Base-by-base conservation (phyloP, 2,329 filamentous ascomycete species). In the Aspergillus neoniger region DNA sequence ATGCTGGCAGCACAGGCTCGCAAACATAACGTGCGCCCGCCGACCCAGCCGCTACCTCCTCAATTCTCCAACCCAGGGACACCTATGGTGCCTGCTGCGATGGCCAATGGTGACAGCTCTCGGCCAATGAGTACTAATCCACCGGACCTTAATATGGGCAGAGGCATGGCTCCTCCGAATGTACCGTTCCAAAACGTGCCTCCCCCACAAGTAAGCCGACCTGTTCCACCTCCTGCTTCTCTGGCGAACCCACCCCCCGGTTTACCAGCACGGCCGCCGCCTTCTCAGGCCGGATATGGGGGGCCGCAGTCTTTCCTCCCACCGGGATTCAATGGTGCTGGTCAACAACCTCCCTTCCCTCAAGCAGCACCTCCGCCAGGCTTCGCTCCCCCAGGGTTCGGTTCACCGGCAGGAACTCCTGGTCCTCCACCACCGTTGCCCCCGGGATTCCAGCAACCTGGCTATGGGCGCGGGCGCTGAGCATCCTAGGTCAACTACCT, bases 1-100 rank as follows among this genome's bases (percentile, higher is more conserved):
- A 90, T 92, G 81, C 86, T 99, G 50, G 95, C 95, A 30, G 88
- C 90, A 28, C 91, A 97, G 78, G 95, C 93, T 59, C 94, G 94
- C 79, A 94, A 93, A 74, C 91, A 97, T 76, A 96, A 96, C 71
- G 91, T 99, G 62, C 86, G 92, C 55, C 90, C 92, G 38, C 89
- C 92, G 66, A 85, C 88, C 2, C 90, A 93, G 71, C 86, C 89
- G 21, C 80, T 95, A 55, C 90, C 91, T 1, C 85, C 90, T 4
- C 90, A 88, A 61, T 88, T 96, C 67, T 85, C 93, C 68, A 81
- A 78, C 52, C 65, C 72, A 8, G 75, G 73, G 1, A 68, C 74
- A 25, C 72, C 81, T 21, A 76, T 75, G 49, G 77, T 74, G 12
- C 79, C 82, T 4, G 71, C 79, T 15, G 75, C 76, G 21, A 79